phyloP scores from a whole-genome alignment of 345 rosid species.

The Streptanthus diversifolius region DNA sequence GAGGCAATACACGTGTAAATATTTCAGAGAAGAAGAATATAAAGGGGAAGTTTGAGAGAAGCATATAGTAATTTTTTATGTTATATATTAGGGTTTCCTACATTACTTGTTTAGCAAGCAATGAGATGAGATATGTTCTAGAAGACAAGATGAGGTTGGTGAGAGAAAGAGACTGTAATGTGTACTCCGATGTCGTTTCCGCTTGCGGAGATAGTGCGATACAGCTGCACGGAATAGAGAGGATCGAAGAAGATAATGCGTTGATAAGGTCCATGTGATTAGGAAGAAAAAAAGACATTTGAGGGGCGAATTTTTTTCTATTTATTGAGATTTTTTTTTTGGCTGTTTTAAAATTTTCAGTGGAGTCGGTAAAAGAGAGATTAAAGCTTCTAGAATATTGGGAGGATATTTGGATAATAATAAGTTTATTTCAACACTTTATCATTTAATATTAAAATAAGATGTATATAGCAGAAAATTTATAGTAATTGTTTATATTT shows the following conservation, averaged over 20 bases:
- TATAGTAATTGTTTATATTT: neutral
- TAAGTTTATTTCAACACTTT: neutral
- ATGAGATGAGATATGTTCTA: slow-evolving; percentile 5
- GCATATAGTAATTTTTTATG: neutral
- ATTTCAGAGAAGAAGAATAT: neutral
- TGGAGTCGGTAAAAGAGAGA: slow-evolving; percentile 32
- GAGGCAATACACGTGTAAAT: slow-evolving; percentile 34
- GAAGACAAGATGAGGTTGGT: slow-evolving; percentile 22
- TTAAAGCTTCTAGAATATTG: slow-evolving; percentile 18
- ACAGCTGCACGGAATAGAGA: slow-evolving; percentile 31
- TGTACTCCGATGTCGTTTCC: slow-evolving; percentile 21
- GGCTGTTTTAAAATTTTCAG: neutral
- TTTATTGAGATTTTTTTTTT: neutral
- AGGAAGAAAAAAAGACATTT: slow-evolving; percentile 18
- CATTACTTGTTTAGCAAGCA: slow-evolving; percentile 22
- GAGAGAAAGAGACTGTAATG: slow-evolving; percentile 12
- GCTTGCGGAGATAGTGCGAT: slow-evolving; percentile 23
- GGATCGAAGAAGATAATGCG: slow-evolving; percentile 16
- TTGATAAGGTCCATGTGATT: slow-evolving; percentile 37
- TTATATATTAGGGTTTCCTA: neutral
- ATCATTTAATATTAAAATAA: neutral
- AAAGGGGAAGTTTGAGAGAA: slow-evolving; percentile 8
- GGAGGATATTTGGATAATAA: slow-evolving; percentile 12
- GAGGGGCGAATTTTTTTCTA: neutral
- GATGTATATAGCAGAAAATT: neutral